Base-by-base conservation (phyloP, 176 grass and related monocot genomes). In the Oryza officinalis region DNA sequence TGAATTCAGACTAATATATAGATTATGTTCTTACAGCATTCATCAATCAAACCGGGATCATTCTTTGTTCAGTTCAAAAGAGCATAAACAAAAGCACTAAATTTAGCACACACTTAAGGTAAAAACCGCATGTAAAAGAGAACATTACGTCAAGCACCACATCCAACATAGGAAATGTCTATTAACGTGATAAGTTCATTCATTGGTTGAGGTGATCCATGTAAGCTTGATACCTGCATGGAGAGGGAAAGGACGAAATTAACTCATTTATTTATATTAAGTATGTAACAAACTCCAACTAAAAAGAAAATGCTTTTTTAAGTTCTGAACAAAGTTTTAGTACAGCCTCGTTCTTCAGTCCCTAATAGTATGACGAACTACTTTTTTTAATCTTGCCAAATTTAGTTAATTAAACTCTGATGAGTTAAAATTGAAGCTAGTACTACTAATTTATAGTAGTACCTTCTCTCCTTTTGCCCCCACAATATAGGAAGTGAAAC, bases 181-280 rank as follows among this genome's bases (percentile, higher is more conserved):
- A 8, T 8, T 38, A n/a, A 14, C 43, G 60, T 23, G 20, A 10
- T 45, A 40, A 67, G 40, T 81, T 79, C 69, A 86, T 50, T 79
- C 63, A 69, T 79, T 90, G 80, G 84, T 38, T 86, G 79, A 86
- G 13, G 18, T 74, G 74, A 45, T 90, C 74, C 32, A 90, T 43
- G 61, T 83, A 90, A 38, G 28, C 28, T 68, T 78, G 79, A 63
- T 86, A 86, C 84, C 88, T 90, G 63, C 84, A 86, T 61, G 1
- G 7, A 82, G 65, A 82, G 65, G 26, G 4, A 50, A 50, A 28
- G 20, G 54, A 60, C 9, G 10, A 28, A 41, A 8, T 11, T 41
- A 41, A 43, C 3, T 61, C 8, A 28, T 23, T 44, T 84, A 76
- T 22, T 4, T 41, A 57, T n/a, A 1, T 57, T 54, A 60, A 81